A percentile compares a stretch with the other conserved stretches of the same genome.
Evolutionary conservation across 768 basidiomycete genomes (phyloP).

Genomic region (Pisolithus orientalis): DNA sequence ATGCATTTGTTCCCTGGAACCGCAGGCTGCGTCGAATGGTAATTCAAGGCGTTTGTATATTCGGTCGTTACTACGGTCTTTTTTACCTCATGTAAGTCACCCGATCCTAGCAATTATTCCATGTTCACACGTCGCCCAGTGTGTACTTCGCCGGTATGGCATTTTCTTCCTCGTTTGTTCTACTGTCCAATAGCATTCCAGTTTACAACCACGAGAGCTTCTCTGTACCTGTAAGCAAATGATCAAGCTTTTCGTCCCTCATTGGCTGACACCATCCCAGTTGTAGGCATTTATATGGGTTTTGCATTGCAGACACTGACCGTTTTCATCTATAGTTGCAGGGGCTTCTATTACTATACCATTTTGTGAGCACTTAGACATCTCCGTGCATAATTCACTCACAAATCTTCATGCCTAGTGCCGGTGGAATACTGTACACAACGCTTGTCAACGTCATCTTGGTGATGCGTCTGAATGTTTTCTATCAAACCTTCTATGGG

Average conservation of each 20-base stretch:
- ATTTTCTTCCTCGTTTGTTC: neutral
- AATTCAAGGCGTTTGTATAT: constrained; percentile 12
- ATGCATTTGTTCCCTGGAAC: neutral
- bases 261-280: neutral
- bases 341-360: constrained; percentile 3
- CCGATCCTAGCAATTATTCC: neutral
- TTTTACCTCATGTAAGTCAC: constrained; percentile 14
- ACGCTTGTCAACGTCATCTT: constrained; percentile 17
- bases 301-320: neutral
- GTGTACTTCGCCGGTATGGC: neutral
- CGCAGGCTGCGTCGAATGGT: constrained; percentile 4
- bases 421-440: too few relatives aligned
- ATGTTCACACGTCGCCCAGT: neutral
- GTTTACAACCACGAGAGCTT: neutral
- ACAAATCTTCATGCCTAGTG: too few relatives aligned
- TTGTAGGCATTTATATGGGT: neutral
- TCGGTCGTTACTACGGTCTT: constrained; percentile 20
- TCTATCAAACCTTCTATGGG: constrained; percentile 3
- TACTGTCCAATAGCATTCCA: neutral
- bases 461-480: constrained; percentile 14
- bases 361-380: too few relatives aligned
- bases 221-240: neutral
- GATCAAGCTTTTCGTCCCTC: neutral
- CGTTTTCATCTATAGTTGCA: constrained; percentile 9
- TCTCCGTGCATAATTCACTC: too few relatives aligned